Conservation (phyloP, 208 protist species). For the Trypanosomatidae sp. region DNA sequence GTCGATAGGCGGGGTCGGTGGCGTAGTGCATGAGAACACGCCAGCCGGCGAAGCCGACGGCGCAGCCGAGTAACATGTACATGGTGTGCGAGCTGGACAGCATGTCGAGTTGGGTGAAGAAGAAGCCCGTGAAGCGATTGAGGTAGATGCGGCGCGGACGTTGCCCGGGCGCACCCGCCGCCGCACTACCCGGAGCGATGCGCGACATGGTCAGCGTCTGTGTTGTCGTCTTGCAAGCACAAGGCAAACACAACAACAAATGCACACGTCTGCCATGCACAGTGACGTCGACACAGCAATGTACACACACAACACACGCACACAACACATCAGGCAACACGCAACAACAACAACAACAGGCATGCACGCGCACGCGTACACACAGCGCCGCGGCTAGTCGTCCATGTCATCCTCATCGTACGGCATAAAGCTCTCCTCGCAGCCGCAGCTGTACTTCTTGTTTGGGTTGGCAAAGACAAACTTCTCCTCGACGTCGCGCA, state of each 20-base stretch:
- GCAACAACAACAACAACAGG: not conserved
- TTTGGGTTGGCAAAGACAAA: slow-evolving; percentile 97
- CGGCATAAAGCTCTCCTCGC: slow-evolving; percentile 94
- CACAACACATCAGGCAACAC: not conserved
- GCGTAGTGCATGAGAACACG: slow-evolving; percentile 43
- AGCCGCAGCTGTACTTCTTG: slow-evolving; percentile 92
- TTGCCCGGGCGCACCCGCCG: slow-evolving; percentile 19
- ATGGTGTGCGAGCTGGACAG: slow-evolving; percentile 59
- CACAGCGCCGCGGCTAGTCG: slow-evolving; percentile 7
- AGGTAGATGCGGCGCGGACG: slow-evolving; percentile 15
- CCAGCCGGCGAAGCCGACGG: slow-evolving; percentile 44
- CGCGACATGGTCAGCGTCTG: no score
- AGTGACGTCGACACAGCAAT: not conserved
- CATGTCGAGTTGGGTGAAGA: slow-evolving; percentile 78
- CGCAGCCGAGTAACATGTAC: slow-evolving; percentile 22
- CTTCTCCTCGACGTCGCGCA: slow-evolving; percentile 89
- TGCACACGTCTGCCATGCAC: not conserved
- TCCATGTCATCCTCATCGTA: slow-evolving; percentile 70
- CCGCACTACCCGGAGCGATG: not conserved
- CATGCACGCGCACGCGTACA: not conserved
- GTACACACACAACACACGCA: not conserved
- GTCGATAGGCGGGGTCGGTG: slow-evolving; percentile 19
- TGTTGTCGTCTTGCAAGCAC: no score
- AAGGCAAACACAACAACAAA: no score
- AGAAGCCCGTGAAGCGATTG: slow-evolving; percentile 52